Evolutionary conservation across 495 filamentous ascomycete species (phyloP), one percentile per base, ranked within the genome.

Genomic region (Aspergillus sclerotioniger): DNA sequence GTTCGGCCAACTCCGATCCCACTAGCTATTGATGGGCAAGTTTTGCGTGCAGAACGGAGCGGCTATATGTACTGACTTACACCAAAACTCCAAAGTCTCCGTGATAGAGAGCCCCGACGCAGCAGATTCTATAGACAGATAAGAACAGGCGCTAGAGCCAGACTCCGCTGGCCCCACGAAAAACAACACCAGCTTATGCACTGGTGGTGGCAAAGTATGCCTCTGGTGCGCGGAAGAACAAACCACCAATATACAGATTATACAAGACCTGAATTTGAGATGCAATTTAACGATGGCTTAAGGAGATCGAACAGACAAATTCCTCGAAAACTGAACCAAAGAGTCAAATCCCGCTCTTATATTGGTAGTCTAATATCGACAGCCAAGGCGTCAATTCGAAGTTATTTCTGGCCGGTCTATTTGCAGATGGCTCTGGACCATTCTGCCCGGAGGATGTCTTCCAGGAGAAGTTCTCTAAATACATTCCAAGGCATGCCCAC

Each of bases 331-430:
- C 15, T 33, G 1, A 28, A 5, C 51, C 7, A 37, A 6, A 10
- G 0, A 19, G 44, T 1, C 47, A 66, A 20, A n/a, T 68, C 16
- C 62, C 59, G 0, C 19, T 76, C 0, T 50, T 78, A 8, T 78
- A 67, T 28, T 57, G 75, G 15, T 78, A 71, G 69, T 71, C 61
- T 2, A 76, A 75, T 31, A 44, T 58, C 13, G 56, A 70, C 1
- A 71, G 69, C 0, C 70, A 73, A 49, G 75, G 75, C 4, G 49
- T 69, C 13, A 78, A 76, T 46, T 62, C 55, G 0, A 56, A 54
- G 3, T 0, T 58, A 0, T 60, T 71, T 13, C 16, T 65, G 1
- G 71, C 72, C 15, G 71, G 63, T 0, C 39, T 66, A 0, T 78
- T 78, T 41, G 53, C 21, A 9, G 46, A 51, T 5, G 31, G 55